Percentiles rank a stretch among this genome's conserved stretches.
Evolutionary conservation across 2,329 filamentous ascomycete genomes (phyloP).

Genomic region (Cytospora piceicola): DNA sequence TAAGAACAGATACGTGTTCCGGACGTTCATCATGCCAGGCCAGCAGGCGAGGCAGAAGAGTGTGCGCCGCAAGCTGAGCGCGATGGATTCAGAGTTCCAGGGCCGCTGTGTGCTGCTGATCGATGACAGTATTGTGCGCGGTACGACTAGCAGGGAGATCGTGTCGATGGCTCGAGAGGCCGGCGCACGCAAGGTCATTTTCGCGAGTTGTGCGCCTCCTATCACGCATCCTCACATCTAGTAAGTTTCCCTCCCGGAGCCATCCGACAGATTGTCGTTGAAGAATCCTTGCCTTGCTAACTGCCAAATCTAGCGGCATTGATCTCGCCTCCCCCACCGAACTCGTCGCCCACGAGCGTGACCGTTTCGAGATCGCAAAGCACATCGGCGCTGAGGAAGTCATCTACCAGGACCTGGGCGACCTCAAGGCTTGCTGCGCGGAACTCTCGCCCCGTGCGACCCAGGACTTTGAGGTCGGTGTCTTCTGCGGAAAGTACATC

Average conservation of each 20-base stretch:
- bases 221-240: slow-evolving; percentile 82
- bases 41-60: slow-evolving; percentile 82
- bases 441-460: slow-evolving; percentile 66
- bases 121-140: slow-evolving; percentile 88
- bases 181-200: slow-evolving; percentile 79
- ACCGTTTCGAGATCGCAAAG: slow-evolving; percentile 47
- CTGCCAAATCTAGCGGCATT: slow-evolving; percentile 15
- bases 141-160: slow-evolving; percentile 80
- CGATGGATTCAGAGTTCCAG: slow-evolving; percentile 83
- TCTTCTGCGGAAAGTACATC: slow-evolving; percentile 87
- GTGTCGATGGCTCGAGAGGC: slow-evolving; percentile 84
- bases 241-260: slow-evolving; percentile 55
- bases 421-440: slow-evolving; percentile 78
- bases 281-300: background rate
- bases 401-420: slow-evolving; percentile 64
- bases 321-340: slow-evolving; percentile 35
- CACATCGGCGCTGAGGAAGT: slow-evolving; percentile 57
- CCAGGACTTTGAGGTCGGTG: slow-evolving; percentile 79
- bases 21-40: slow-evolving; percentile 70
- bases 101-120: slow-evolving; percentile 81
- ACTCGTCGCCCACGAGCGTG: slow-evolving; percentile 48
- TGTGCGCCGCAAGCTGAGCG: slow-evolving; percentile 85
- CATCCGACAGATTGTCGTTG: too few species aligned
- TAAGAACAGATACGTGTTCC: slow-evolving; percentile 83
- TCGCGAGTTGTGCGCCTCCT: slow-evolving; percentile 80